Base-by-base conservation (phyloP, 2,329 filamentous ascomycete species). In the Venturia carpophila region DNA sequence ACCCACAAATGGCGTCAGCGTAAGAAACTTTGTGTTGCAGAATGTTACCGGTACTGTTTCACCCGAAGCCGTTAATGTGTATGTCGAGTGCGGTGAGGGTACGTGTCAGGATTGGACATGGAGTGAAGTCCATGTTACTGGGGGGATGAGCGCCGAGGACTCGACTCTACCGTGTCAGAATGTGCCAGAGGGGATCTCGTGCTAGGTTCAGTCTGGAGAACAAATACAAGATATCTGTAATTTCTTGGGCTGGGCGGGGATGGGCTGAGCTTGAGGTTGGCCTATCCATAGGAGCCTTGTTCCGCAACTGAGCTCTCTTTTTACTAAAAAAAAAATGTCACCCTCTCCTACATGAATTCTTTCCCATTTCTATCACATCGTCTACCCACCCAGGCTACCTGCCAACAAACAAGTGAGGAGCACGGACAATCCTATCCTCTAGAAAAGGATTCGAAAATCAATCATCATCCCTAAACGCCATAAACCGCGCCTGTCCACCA, bases 401-500 rank as follows among this genome's bases (percentile, higher is more conserved):
- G 6, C 30, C 30, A 6, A 34, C 30, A 34, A 34, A 34, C 6
- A 34, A 3, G 3, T 3, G 3, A 34, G 6, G 6, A 6, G 30
- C 3, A 34, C 30, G 30, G 30, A 34, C 6, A 61, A 2, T 19
- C 11, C 13, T 9, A 41, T 2, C 39, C 39, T 11, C 15, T 9
- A 11, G 4, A 10, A 41, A 41, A 11, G 15, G 2, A 41, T 15
- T 10, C 24, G 1, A 47, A 1, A 21, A 15, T 47, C 27, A 58
- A 41, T 39, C n/a, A 17, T 61, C 55, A 17, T 83, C 80, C 62
- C 81, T 77, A 77, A 85, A 88, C 1, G 88, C 81, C 64, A 83
- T 82, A 71, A 86, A 84, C 30, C 80, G 78, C 21, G 81, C 78
- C 66, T 78, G 77, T 0, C 86, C 88, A 1, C 83, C 72, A 4